phyloP scores from a whole-genome alignment of 176 grass and related monocot species.

The Eleusine indica region DNA sequence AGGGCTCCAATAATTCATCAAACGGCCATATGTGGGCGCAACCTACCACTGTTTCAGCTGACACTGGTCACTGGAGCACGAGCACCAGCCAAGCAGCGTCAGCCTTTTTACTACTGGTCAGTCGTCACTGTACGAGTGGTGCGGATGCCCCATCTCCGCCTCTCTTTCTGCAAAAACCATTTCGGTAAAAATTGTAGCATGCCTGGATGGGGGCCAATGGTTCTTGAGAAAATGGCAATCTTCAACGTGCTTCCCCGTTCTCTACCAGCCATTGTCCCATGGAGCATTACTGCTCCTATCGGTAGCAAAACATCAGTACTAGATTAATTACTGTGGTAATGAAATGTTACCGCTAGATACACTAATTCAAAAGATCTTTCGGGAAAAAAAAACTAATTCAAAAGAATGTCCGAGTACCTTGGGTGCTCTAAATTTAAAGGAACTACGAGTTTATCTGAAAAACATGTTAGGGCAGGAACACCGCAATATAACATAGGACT shows the following conservation, averaged over 20 bases:
- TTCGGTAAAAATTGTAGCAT: slow-evolving; percentile 20
- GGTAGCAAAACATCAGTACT: not conserved
- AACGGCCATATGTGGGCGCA: slow-evolving; percentile 55
- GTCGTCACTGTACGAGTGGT: slow-evolving; percentile 20
- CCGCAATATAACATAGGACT: not conserved
- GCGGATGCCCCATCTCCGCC: not conserved
- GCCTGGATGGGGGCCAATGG: slow-evolving; percentile 8
- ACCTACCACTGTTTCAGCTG: slow-evolving; percentile 30
- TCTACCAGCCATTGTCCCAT: slow-evolving; percentile 28
- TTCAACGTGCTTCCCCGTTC: slow-evolving; percentile 22
- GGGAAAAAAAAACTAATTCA: too few relatives aligned
- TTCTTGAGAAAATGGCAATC: slow-evolving; percentile 15
- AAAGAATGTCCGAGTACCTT: not conserved
- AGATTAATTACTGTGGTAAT: not conserved
- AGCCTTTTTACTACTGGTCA: slow-evolving; percentile 36
- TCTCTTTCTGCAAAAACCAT: slow-evolving; percentile 1
- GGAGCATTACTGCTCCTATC: not conserved
- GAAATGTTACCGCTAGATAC: not conserved
- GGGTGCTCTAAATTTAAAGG: not conserved
- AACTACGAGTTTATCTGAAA: not conserved
- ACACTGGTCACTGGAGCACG: slow-evolving; percentile 28
- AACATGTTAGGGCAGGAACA: not conserved
- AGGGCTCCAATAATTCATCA: slow-evolving; percentile 54
- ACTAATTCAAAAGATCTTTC: not conserved
- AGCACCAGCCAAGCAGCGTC: slow-evolving; percentile 46